These are phyloP conservation scores for Zymoseptoria tritici DNA, from an alignment of 2,329 filamentous ascomycete genomes.

Conservation along the genomic window DNA sequence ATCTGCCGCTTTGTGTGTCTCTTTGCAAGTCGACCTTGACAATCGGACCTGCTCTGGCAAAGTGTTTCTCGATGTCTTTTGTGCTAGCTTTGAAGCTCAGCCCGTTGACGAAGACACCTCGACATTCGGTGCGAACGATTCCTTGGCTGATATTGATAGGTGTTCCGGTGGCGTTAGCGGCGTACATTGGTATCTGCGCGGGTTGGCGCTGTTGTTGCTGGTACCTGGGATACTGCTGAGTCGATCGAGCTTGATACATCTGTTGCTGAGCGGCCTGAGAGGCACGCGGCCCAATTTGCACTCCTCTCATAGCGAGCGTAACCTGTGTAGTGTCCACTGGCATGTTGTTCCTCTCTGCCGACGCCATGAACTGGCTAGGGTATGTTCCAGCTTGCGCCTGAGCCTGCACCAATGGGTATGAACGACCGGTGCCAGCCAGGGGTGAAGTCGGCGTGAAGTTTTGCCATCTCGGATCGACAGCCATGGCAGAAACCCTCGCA, in stretches of 20 bases:
- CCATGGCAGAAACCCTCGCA: slow-evolving; percentile 11
- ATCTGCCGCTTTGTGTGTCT: slow-evolving; percentile 19
- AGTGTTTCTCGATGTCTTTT: slow-evolving; percentile 20
- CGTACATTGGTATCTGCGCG: slow-evolving; percentile 12
- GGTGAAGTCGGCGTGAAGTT: slow-evolving; percentile 9
- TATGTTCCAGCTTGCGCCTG: neutral
- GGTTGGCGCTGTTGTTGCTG: neutral
- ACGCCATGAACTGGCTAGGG: neutral
- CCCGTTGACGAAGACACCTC: slow-evolving; percentile 25
- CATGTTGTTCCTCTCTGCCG: neutral
- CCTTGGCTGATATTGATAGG: slow-evolving; percentile 22
- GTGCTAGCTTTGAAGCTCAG: slow-evolving; percentile 23
- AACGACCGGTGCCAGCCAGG: neutral
- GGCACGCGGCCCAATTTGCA: neutral
- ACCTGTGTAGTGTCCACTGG: neutral
- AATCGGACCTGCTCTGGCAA: slow-evolving; percentile 22
- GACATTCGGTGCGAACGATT: slow-evolving; percentile 18
- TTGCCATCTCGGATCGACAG: slow-evolving; percentile 16
- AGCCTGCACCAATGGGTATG: neutral
- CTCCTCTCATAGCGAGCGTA: neutral
- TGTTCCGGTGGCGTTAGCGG: slow-evolving; percentile 15
- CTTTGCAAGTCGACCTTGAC: slow-evolving; percentile 21
- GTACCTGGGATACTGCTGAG: neutral
- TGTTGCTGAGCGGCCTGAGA: neutral
- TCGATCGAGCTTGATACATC: slow-evolving; percentile 1